Evolutionary conservation across 1,139 yeast species (phyloP).

Genomic region (Candida sanyaensis): DNA sequence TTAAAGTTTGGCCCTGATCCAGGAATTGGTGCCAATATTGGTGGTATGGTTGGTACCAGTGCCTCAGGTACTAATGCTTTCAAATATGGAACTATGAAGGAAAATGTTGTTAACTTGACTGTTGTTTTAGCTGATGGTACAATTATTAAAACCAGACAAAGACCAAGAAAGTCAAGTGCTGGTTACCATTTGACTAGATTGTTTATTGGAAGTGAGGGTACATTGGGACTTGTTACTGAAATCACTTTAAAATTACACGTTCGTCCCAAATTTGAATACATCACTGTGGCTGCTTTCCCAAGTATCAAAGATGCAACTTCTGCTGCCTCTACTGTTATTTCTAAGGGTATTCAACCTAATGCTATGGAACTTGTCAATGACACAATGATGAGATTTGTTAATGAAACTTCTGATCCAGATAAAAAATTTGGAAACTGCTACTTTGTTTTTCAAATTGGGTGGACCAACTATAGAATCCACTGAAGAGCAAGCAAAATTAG

Average conservation of each 20-base stretch:
- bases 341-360: constrained; percentile 40
- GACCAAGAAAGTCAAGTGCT: constrained; percentile 49
- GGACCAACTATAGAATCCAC: constrained; percentile 58
- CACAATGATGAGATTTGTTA: constrained; percentile 46
- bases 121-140: constrained; percentile 53
- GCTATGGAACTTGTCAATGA: constrained; percentile 47
- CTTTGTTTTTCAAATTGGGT: constrained; percentile 73
- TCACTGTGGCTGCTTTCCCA: constrained; percentile 43
- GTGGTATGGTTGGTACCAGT: constrained; percentile 49
- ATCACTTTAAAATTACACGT: constrained; percentile 44
- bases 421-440: constrained; percentile 61
- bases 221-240: constrained; percentile 48
- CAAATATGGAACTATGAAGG: constrained; percentile 51
- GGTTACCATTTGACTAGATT: constrained; percentile 48
- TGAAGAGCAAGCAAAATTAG: constrained; percentile 54
- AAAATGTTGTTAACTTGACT: constrained; percentile 45
- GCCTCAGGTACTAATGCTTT: constrained; percentile 52
- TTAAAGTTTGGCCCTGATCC: constrained; percentile 51
- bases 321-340: constrained; percentile 39
- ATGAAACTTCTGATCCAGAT: constrained; percentile 22
- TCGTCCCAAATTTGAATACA: constrained; percentile 39
- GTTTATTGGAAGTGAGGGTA: constrained; percentile 50
- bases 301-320: constrained; percentile 46
- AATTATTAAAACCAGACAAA: constrained; percentile 42
- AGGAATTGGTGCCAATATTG: constrained; percentile 49